Base-by-base conservation (phyloP, 148 eudicot species). In the Camellia japonica region DNA sequence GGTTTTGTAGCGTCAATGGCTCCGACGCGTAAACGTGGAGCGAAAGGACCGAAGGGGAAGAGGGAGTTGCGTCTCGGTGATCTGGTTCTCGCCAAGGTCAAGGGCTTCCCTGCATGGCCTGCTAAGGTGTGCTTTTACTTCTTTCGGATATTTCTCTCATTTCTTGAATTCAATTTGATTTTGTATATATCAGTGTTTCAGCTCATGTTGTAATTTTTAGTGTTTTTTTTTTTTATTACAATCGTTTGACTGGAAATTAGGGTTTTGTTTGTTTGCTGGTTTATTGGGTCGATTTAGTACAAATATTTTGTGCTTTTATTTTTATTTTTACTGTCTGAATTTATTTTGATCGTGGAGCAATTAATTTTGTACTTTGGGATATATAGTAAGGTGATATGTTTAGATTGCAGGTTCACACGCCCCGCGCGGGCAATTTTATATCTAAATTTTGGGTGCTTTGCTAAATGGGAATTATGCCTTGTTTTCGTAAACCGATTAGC, bases 1-100 rank as follows among this genome's bases (percentile, higher is more conserved):
- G 79, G 65, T 82, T 19, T 30, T 30, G 3, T 4, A 49, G 43
- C 83, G 85, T 78, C 74, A 1, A 94, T 94, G 98, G 95, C 97
- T 86, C 97, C 98, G 6, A 86, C 88, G 85, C 93, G 97, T 13
- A 91, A 63, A 80, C 92, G 90, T 47, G 97, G 97, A 81, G 91
- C 89, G 69, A 93, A 88, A 71, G 90, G 91, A 71, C 74, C 75
- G 19, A 91, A 85, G 78, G 20, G 84, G 73, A 86, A 51, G 61
- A 79, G 58, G 41, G 87, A 87, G 78, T 88, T 95, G 88, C 82
- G 85, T 9, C 78, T 95, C 72, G 98, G 98, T 71, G 98, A 95
- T 89, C 96, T 95, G n/a, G 98, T 95, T 51, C 98, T 95, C 60
- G 98, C 98, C 75, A 95, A 95, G 86, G 98, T 95, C 78, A 93